These are phyloP conservation scores for Mucor plumbeus DNA, from an alignment of 371 early-diverging fungal genomes.

Conservation along the genomic window DNA sequence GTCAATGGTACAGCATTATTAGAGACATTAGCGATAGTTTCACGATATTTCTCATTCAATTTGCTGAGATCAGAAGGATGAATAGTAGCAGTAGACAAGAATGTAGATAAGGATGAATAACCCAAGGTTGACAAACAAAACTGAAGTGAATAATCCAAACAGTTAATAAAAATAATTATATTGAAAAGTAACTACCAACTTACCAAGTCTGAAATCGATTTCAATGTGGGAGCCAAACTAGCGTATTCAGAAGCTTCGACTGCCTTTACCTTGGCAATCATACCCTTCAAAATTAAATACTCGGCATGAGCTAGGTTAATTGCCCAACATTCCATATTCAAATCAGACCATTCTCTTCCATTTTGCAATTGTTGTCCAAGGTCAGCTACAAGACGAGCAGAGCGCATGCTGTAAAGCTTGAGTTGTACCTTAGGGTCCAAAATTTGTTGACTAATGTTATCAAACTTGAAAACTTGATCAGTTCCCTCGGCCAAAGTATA, in stretches of 20 bases:
- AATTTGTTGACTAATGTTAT: constrained; percentile 28
- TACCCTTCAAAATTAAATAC: constrained; percentile 32
- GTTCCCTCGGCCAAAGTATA: constrained; percentile 36
- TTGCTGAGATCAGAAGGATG: constrained; percentile 28
- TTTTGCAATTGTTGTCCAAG: constrained; percentile 44
- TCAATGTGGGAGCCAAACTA: constrained; percentile 27
- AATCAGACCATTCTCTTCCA: constrained; percentile 54
- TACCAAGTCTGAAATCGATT: constrained; percentile 45
- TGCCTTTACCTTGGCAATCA: constrained; percentile 18
- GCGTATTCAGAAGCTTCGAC: constrained; percentile 24
- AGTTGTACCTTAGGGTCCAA: constrained; percentile 57
- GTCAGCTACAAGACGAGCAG: constrained; percentile 58
- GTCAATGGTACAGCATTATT: constrained; percentile 66
- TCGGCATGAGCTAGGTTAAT: constrained; percentile 52
- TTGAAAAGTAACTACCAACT: not conserved
- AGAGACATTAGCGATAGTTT: constrained; percentile 43
- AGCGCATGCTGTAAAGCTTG: constrained; percentile 63
- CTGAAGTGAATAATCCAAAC: constrained; percentile 16
- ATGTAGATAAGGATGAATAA: constrained; percentile 36
- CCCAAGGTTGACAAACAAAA: constrained; percentile 39
- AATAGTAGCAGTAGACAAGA: constrained; percentile 47
- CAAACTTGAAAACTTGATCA: constrained; percentile 26
- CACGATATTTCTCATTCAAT: constrained; percentile 35
- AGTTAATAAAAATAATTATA: not conserved
- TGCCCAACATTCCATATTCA: constrained; percentile 65